Conservation (phyloP, 768 basidiomycete species). For the Rhodosporidiobolus odoratus region DNA sequence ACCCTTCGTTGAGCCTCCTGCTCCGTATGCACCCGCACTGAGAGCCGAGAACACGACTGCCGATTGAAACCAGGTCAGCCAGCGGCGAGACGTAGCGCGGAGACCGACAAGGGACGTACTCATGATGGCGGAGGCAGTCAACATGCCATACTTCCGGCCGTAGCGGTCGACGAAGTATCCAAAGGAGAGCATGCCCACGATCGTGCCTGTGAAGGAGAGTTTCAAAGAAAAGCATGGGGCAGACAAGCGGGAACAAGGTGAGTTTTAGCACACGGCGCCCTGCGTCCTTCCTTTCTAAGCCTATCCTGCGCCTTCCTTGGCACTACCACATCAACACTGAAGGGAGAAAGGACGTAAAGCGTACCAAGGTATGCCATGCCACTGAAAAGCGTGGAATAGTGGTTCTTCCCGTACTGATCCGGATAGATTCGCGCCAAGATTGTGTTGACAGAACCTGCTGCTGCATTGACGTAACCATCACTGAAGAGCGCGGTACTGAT, state of each 20-base stretch:
- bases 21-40: conserved; percentile 71
- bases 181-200: conserved; percentile 78
- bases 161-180: conserved; percentile 45
- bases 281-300: too few species aligned
- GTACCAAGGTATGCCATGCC: conserved; percentile 73
- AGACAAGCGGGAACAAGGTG: too few species aligned
- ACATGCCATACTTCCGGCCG: conserved; percentile 74
- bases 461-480: background rate
- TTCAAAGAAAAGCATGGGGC: background rate
- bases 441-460: conserved; percentile 20
- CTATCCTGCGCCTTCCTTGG: too few species aligned
- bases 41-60: conserved; percentile 36
- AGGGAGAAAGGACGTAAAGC: background rate
- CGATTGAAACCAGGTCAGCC: too few species aligned
- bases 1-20: conserved; percentile 63
- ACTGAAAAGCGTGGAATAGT: conserved; percentile 57
- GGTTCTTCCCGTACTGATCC: conserved; percentile 48
- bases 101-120: background rate
- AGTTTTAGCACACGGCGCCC: too few species aligned
- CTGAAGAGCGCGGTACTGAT: background rate
- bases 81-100: conserved; percentile 19
- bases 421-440: conserved; percentile 65
- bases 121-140: conserved; percentile 44
- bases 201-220: conserved; percentile 54
- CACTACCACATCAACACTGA: too few species aligned